A percentile compares a stretch with the other conserved stretches of the same genome.
Conservation (phyloP, 2,329 filamentous ascomycete species). For the Cladosporium halotolerans region DNA sequence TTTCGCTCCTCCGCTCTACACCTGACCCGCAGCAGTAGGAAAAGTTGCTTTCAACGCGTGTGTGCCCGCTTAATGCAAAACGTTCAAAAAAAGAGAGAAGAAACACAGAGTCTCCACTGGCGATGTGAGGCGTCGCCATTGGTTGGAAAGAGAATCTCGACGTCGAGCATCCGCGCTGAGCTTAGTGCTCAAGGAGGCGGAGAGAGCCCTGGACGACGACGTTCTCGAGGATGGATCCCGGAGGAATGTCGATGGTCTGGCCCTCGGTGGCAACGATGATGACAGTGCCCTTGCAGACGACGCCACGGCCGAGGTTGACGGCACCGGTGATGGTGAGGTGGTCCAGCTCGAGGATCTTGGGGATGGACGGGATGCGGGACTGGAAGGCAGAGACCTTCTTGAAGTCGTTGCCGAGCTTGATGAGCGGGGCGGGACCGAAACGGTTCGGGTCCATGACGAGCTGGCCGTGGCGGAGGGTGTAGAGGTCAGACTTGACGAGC, state of each 20-base stretch:
- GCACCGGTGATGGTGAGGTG: constrained; percentile 97
- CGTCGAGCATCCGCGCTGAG: background rate
- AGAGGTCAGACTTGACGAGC: constrained; percentile 99
- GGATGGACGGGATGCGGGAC: constrained; percentile 78
- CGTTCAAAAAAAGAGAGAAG: background rate
- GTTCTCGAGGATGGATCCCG: constrained; percentile 95
- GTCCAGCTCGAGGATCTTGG: constrained; percentile 84
- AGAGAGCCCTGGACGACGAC: constrained; percentile 97
- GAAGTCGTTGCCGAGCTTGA: constrained; percentile 98
- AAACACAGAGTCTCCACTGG: background rate
- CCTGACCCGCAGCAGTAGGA: constrained; percentile 10
- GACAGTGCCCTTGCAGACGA: constrained; percentile 95
- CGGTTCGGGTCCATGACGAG: constrained; percentile 93
- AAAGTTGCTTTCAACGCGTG: background rate
- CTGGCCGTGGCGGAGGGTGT: constrained; percentile 97
- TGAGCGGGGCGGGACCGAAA: constrained; percentile 92
- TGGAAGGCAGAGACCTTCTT: constrained; percentile 99
- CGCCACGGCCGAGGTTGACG: constrained; percentile 91
- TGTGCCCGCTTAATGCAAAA: constrained; percentile 3
- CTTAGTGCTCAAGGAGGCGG: constrained; percentile 61
- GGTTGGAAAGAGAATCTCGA: background rate
- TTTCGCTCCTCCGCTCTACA: background rate
- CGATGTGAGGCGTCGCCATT: background rate
- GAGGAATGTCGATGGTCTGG: constrained; percentile 94
- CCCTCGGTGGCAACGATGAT: constrained; percentile 98